phyloP scores from a whole-genome alignment of 768 basidiomycete species.

The Kwoniella dendrophila region DNA sequence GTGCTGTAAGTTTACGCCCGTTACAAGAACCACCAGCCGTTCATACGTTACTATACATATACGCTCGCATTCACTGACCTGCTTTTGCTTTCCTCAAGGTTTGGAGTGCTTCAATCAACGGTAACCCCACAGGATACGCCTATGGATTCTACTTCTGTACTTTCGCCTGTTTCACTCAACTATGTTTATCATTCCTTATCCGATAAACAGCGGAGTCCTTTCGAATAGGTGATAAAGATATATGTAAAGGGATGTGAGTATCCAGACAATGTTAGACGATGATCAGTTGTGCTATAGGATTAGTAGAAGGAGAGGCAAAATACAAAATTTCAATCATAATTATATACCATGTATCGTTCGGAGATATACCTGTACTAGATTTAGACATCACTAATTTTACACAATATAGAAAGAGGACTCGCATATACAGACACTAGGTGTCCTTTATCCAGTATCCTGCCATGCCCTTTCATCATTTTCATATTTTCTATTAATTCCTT shows the following conservation, averaged over 20 bases:
- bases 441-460: too few species aligned
- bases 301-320: neutral
- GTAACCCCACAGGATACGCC: slow-evolving; percentile 50
- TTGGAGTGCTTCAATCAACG: slow-evolving; percentile 52
- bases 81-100: slow-evolving; percentile 24
- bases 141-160: slow-evolving; percentile 49
- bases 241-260: too few species aligned
- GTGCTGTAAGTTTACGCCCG: slow-evolving; percentile 29
- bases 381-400: too few species aligned
- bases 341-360: slow-evolving; percentile 1
- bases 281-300: neutral
- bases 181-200: slow-evolving; percentile 41
- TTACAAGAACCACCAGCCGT: neutral
- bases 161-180: slow-evolving; percentile 37
- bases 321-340: too few species aligned
- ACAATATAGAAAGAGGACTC: too few species aligned
- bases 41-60: neutral
- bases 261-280: neutral
- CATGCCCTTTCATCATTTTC: too few species aligned
- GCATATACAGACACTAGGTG: too few species aligned
- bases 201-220: slow-evolving; percentile 24
- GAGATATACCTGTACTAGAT: neutral
- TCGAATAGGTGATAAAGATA: neutral
- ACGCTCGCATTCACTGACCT: neutral
- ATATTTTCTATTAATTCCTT: too few species aligned